phyloP scores from a whole-genome alignment of 2,329 filamentous ascomycete species.

The Colletotrichum sp. region DNA sequence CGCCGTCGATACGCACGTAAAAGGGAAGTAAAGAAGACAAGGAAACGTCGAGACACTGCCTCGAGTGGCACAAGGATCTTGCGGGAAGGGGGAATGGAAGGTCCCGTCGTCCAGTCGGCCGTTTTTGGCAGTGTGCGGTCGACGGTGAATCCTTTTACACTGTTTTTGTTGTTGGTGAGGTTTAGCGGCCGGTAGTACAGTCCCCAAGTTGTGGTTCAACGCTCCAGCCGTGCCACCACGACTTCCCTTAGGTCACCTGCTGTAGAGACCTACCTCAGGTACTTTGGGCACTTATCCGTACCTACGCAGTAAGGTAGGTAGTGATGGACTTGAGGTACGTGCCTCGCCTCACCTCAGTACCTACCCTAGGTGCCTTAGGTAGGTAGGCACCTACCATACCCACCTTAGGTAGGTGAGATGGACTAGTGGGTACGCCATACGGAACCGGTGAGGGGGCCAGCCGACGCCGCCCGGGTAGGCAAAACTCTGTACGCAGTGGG shows the following conservation, averaged over 20 bases:
- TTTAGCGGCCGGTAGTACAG: not conserved
- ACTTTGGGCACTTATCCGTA: too few species aligned
- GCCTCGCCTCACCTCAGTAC: too few species aligned
- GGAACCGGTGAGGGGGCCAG: not conserved
- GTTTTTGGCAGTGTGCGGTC: not conserved
- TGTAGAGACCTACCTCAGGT: too few species aligned
- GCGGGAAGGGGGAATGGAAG: not conserved
- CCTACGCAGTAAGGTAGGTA: not conserved
- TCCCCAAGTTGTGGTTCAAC: slow-evolving; percentile 11
- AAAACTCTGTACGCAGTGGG: not conserved
- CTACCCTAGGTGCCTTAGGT: not conserved
- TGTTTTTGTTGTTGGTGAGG: not conserved
- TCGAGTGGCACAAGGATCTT: not conserved
- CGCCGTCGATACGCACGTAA: not conserved
- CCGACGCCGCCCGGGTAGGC: not conserved
- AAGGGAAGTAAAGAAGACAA: not conserved
- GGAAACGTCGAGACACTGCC: not conserved
- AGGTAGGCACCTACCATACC: not conserved
- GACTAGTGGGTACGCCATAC: not conserved
- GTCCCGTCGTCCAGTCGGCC: not conserved
- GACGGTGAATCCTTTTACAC: not conserved
- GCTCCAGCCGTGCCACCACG: not conserved
- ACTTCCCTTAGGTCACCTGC: not conserved
- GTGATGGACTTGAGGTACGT: not conserved
- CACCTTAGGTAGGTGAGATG: too few species aligned